Percentiles rank a stretch among this genome's conserved stretches.
Evolutionary conservation across 2,329 filamentous ascomycete genomes (phyloP).

Genomic region (Stagonosporopsis vannaccii): DNA sequence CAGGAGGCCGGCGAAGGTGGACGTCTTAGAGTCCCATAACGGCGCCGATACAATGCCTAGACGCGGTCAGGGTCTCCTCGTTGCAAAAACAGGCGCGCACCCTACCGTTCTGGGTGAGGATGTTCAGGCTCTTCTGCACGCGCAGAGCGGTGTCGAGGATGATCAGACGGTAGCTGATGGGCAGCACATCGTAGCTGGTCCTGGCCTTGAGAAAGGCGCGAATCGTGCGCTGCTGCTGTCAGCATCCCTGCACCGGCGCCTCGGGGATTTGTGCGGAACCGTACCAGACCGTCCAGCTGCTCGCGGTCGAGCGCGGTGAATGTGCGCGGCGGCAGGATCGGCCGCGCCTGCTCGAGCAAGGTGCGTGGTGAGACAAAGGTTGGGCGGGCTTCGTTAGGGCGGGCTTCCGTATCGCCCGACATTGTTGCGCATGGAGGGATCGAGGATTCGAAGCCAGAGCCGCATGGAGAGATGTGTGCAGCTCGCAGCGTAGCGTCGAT

Average conservation of each 20-base stretch:
- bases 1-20: slow-evolving; percentile 90
- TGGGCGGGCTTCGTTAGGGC: slow-evolving; percentile 27
- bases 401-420: slow-evolving; percentile 41
- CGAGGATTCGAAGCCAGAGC: slow-evolving; percentile 37
- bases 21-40: slow-evolving; percentile 92
- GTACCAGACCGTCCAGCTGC: slow-evolving; percentile 79
- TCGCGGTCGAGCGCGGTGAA: slow-evolving; percentile 74
- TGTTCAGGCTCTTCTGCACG: slow-evolving; percentile 96
- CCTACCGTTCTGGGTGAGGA: slow-evolving; percentile 92
- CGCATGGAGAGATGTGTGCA: slow-evolving; percentile 43
- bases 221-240: slow-evolving; percentile 70
- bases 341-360: slow-evolving; percentile 43
- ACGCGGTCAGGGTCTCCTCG: slow-evolving; percentile 20
- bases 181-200: slow-evolving; percentile 97
- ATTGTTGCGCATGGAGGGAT: slow-evolving; percentile 44
- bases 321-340: slow-evolving; percentile 39
- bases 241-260: slow-evolving; percentile 10
- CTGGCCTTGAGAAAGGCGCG: slow-evolving; percentile 95
- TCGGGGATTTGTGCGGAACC: slow-evolving; percentile 34
- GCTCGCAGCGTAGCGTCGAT: slow-evolving; percentile 22
- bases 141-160: slow-evolving; percentile 93
- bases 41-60: slow-evolving; percentile 96
- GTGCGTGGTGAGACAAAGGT: slow-evolving; percentile 36
- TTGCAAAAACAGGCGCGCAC: neutral
- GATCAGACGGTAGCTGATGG: slow-evolving; percentile 93